A percentile compares a stretch with the other conserved stretches of the same genome.
phyloP scores from a whole-genome alignment of 257 asterid species.

The Ocimum tenuiflorum region DNA sequence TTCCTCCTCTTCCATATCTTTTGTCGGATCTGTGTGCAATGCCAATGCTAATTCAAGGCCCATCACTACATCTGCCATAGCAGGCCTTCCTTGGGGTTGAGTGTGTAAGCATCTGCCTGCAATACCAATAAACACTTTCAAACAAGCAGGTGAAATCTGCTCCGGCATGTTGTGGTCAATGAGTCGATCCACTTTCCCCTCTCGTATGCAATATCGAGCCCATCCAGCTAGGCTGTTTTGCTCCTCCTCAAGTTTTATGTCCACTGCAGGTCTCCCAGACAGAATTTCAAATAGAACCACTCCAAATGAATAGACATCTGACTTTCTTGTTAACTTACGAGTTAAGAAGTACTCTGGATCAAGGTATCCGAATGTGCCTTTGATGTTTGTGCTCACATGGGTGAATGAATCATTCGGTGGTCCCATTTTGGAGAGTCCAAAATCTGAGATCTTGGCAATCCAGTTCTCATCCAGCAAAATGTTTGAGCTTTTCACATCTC shows the following conservation, averaged over 20 bases:
- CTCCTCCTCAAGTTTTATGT: conserved; percentile 45
- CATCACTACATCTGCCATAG: too few relatives aligned
- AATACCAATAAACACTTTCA: conserved; percentile 46
- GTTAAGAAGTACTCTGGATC: conserved; percentile 65
- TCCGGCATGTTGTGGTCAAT: conserved; percentile 39
- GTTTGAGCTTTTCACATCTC: conserved; percentile 72
- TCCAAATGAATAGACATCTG: conserved; percentile 70
- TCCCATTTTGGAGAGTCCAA: conserved; percentile 69
- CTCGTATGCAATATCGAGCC: conserved; percentile 54
- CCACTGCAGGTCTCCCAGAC: conserved; percentile 56
- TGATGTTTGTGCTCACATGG: conserved; percentile 47
- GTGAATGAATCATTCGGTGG: conserved; percentile 46
- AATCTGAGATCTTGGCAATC: conserved; percentile 68
- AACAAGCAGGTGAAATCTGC: conserved; percentile 44
- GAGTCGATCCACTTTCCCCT: conserved; percentile 43
- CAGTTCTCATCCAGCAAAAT: conserved; percentile 58
- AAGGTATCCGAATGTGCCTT: conserved; percentile 58
- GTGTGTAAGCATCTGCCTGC: conserved; percentile 42
- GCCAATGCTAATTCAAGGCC: conserved; percentile 2
- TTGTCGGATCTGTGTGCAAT: conserved; percentile 27
- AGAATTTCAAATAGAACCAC: conserved; percentile 62
- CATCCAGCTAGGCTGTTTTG: conserved; percentile 50
- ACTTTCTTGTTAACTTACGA: conserved; percentile 43
- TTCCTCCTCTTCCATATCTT: conserved; percentile 35
- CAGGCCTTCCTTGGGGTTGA: too few relatives aligned